Evolutionary conservation across 345 rosid species (phyloP), one percentile per base, ranked within the genome.

Genomic region (Eutrema yunnanense): DNA sequence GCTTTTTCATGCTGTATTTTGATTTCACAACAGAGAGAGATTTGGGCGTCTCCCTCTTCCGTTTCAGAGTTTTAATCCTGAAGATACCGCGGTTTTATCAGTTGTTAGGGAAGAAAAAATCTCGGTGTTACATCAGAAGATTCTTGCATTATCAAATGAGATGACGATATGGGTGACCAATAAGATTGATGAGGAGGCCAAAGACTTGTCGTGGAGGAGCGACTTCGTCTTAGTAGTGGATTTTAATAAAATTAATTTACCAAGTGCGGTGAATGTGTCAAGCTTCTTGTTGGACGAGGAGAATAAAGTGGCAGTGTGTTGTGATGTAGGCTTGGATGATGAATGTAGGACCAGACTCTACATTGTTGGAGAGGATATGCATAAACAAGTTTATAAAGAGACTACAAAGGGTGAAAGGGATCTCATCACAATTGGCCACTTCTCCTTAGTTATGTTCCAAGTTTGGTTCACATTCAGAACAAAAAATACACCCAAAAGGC

Each of bases 361-460:
- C 64, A 8, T 67, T 52, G 27, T 67, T 27, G 50, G 61, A 52
- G 29, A 40, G 40, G 7, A 29, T 10, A 40, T 9, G 12, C 0
- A 40, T 40, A 67, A 40, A 52, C 3, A 52, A 52, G 40, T 67
- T 4, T 51, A 37, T 66, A 27, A 2, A 13, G 49, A 53, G 2
- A 40, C 2, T 5, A 5, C 5, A 51, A 5, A 14, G n/a, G n/a
- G n/a, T n/a, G n/a, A n/a, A n/a, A n/a, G 6, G 32, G 12, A 13
- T 6, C 32, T 5, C 0, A 0, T 32, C 0, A 1, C 11, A 8
- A 19, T 8, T 41, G 33, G 40, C 13, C 62, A 42, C 16, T 9
- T 53, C 62, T 67, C 19, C 3, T 53, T 11, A 30, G 22, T 67
- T 54, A 67, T 67, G 42, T 42, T 54, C 72, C 53, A 41, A 67